phyloP scores from a whole-genome alignment of 129 eudicot genomes.

The Tagetes erecta region DNA sequence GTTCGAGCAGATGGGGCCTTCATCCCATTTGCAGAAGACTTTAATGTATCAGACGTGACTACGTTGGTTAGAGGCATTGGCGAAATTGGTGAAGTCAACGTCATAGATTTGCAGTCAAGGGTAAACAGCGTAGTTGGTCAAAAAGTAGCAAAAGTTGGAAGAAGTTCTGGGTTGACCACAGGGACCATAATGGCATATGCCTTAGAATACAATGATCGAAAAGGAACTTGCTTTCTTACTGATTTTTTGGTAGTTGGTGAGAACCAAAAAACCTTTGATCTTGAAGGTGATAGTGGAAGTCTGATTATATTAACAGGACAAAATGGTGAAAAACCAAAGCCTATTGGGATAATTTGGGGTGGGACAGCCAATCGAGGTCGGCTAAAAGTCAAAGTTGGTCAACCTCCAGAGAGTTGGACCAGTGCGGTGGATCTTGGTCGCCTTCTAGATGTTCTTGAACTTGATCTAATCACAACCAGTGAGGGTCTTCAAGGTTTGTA shows the following conservation, averaged over 20 bases:
- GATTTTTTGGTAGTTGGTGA: slow-evolving; percentile 86
- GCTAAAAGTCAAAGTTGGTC: slow-evolving; percentile 67
- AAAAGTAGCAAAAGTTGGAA: slow-evolving; percentile 82
- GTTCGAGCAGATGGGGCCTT: slow-evolving; percentile 95
- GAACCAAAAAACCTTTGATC: slow-evolving; percentile 82
- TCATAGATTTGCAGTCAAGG: slow-evolving; percentile 77
- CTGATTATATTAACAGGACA: slow-evolving; percentile 68
- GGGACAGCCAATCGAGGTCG: slow-evolving; percentile 95
- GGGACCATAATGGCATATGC: slow-evolving; percentile 93
- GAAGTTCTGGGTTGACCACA: slow-evolving; percentile 85
- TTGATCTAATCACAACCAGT: slow-evolving; percentile 67
- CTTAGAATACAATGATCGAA: slow-evolving; percentile 77
- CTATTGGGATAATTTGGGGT: slow-evolving; percentile 91
- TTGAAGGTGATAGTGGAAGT: slow-evolving; percentile 95
- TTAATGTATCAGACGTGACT: slow-evolving; percentile 52
- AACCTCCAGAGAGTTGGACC: slow-evolving; percentile 83
- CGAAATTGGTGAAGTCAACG: slow-evolving; percentile 72
- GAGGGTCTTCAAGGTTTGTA: slow-evolving; percentile 70
- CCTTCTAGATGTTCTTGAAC: slow-evolving; percentile 83
- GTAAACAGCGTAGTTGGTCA: slow-evolving; percentile 69
- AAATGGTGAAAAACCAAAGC: slow-evolving; percentile 67
- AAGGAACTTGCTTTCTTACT: slow-evolving; percentile 82
- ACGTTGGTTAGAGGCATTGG: slow-evolving; percentile 72
- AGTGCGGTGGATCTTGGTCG: slow-evolving; percentile 91
- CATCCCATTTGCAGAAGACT: slow-evolving; percentile 81